phyloP scores from a whole-genome alignment of 495 filamentous ascomycete species.

The Penicillium antarcticum region DNA sequence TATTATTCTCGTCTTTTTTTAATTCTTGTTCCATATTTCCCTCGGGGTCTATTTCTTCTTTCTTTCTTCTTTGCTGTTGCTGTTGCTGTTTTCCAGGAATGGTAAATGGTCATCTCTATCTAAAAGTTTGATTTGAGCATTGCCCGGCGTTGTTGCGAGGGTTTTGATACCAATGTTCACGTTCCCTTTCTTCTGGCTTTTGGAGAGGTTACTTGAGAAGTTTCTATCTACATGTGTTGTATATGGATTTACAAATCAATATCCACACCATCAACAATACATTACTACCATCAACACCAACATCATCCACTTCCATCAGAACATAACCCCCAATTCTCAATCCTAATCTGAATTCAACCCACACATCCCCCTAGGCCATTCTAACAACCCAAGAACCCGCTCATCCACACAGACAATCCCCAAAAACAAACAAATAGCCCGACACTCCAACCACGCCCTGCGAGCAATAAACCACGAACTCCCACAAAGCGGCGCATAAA shows the following conservation, averaged over 20 bases:
- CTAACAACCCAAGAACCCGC: background rate
- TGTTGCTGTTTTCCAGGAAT: background rate
- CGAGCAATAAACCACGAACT: slow-evolving; percentile 32
- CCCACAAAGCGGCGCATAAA: slow-evolving; percentile 29
- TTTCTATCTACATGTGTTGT: background rate
- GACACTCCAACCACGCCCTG: slow-evolving; percentile 35
- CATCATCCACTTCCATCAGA: background rate
- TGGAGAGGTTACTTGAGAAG: background rate
- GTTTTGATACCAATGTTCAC: slow-evolving; percentile 25
- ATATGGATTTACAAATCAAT: slow-evolving; percentile 3
- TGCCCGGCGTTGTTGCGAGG: slow-evolving; percentile 22
- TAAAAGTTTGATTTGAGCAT: slow-evolving; percentile 29
- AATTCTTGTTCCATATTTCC: background rate
- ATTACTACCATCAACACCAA: background rate
- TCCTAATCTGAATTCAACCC: background rate
- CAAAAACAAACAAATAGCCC: slow-evolving; percentile 39
- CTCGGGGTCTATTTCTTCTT: background rate
- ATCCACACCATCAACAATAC: background rate
- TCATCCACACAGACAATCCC: slow-evolving; percentile 3
- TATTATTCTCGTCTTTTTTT: background rate
- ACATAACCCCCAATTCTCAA: too few relatives aligned
- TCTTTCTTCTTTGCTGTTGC: background rate
- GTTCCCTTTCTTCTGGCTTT: slow-evolving; percentile 2
- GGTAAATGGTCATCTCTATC: slow-evolving; percentile 7
- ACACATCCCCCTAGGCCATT: background rate